Conservation (phyloP, 768 basidiomycete genomes). For the Coprinellus aureogranulatus region DNA sequence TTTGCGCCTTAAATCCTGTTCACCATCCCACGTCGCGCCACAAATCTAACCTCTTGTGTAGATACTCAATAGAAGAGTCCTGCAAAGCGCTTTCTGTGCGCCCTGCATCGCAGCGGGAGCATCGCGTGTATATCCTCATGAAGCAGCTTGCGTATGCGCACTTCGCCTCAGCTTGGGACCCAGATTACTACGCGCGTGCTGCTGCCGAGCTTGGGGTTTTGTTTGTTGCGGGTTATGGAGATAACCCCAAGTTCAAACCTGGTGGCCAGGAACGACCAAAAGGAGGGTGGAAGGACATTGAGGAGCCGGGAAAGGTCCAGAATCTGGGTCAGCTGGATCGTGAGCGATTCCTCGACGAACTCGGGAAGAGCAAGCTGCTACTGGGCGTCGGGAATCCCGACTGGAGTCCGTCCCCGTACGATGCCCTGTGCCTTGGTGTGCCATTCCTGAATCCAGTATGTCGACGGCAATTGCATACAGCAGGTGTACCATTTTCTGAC, state of each 20-base stretch:
- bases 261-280: not conserved
- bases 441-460: constrained; percentile 37
- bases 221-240: not conserved
- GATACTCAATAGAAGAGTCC: constrained; percentile 32
- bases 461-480: not conserved
- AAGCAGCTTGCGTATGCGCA: constrained; percentile 29
- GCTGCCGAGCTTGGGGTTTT: not conserved
- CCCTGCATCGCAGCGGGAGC: constrained; percentile 23
- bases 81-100: constrained; percentile 20
- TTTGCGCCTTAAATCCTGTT: too few relatives aligned
- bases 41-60: constrained; percentile 11
- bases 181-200: not conserved
- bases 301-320: constrained; percentile 2
- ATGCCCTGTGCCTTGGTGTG: constrained; percentile 34
- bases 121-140: constrained; percentile 29
- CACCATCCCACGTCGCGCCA: too few relatives aligned
- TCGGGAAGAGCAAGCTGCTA: constrained; percentile 26
- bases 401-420: constrained; percentile 31
- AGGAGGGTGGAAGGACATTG: constrained; percentile 1
- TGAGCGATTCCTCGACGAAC: constrained; percentile 18
- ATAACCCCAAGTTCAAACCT: not conserved
- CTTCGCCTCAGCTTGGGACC: not conserved
- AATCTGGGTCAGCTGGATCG: constrained; percentile 19
- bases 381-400: constrained; percentile 26
- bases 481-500: not conserved